Conservation (phyloP, 495 filamentous ascomycete species). For the Paragyromitra xinjiangensis region DNA sequence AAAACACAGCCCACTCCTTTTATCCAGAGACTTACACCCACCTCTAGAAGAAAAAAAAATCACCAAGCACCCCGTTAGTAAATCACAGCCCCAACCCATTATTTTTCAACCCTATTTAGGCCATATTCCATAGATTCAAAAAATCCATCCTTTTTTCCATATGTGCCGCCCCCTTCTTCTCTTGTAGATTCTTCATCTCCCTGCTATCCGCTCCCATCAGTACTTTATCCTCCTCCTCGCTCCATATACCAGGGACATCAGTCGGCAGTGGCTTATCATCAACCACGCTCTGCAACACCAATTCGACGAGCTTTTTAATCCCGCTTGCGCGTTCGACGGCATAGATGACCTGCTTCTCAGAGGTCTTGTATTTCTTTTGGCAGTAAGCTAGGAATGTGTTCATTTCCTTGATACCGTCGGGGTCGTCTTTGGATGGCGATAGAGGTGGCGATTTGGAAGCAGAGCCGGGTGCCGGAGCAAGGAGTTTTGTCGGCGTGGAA, state of each 20-base stretch:
- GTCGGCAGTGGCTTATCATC: constrained; percentile 32
- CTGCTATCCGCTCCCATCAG: constrained; percentile 42
- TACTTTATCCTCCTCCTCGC: constrained; percentile 46
- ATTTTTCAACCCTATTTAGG: constrained; percentile 3
- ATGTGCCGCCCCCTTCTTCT: constrained; percentile 40
- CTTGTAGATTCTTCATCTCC: constrained; percentile 35
- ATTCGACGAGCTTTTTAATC: constrained; percentile 40
- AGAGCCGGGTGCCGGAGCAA: not conserved
- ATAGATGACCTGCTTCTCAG: constrained; percentile 38
- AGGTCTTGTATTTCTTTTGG: constrained; percentile 35
- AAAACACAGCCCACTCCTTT: not conserved
- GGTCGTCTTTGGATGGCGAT: constrained; percentile 29
- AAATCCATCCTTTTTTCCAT: constrained; percentile 49
- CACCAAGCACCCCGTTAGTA: not conserved
- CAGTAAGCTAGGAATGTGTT: constrained; percentile 42
- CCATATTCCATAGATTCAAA: constrained; percentile 49
- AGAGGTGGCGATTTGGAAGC: not conserved
- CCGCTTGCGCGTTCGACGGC: constrained; percentile 51
- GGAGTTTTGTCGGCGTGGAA: constrained; percentile 8
- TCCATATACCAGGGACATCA: constrained; percentile 51
- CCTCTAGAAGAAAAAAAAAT: not conserved
- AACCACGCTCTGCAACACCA: constrained; percentile 32
- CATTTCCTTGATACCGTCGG: constrained; percentile 38
- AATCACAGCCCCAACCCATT: too few relatives aligned
- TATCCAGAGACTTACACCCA: not conserved